Conservation (phyloP, 1,284 basidiomycete genomes). For the Cutaneotrichosporon curvatum region DNA sequence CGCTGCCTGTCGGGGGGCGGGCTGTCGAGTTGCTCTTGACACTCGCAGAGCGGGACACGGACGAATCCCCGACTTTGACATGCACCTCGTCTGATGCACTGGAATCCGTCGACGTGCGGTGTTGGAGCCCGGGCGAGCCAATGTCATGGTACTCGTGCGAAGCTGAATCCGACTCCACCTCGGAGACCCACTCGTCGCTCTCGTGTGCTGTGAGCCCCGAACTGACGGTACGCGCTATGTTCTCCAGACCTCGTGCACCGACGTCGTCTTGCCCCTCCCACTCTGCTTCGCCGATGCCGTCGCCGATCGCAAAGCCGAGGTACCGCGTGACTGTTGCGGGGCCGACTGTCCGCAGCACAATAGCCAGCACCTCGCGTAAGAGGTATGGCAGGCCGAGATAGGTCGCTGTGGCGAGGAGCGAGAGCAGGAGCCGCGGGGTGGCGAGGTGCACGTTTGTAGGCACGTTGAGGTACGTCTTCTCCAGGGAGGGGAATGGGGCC, state of each 20-base stretch:
- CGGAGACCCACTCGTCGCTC: slow-evolving; percentile 10
- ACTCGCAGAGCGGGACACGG: slow-evolving; percentile 6
- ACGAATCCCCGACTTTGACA: slow-evolving; percentile 5
- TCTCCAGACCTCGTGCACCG: slow-evolving; percentile 62
- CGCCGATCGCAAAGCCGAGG: slow-evolving; percentile 74
- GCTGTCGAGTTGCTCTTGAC: slow-evolving; percentile 10
- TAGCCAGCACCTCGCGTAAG: slow-evolving; percentile 64
- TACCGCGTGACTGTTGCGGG: slow-evolving; percentile 71
- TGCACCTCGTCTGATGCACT: slow-evolving; percentile 6
- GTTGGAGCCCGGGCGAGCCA: not conserved
- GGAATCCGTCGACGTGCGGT: slow-evolving; percentile 13
- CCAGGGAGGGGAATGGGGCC: slow-evolving; percentile 52
- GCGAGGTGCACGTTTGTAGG: slow-evolving; percentile 59
- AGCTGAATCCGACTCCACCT: slow-evolving; percentile 2
- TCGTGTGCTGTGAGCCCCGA: slow-evolving; percentile 4
- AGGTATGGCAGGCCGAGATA: slow-evolving; percentile 77
- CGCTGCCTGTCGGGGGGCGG: slow-evolving; percentile 1
- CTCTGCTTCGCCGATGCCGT: slow-evolving; percentile 54
- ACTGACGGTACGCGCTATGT: slow-evolving; percentile 54
- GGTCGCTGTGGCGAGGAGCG: slow-evolving; percentile 74
- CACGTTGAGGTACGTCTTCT: slow-evolving; percentile 54
- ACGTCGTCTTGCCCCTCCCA: slow-evolving; percentile 51
- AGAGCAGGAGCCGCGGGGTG: slow-evolving; percentile 73
- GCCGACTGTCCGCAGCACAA: slow-evolving; percentile 67
- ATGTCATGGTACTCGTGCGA: no score